Conservation (phyloP, 2,329 filamentous ascomycete genomes). For the Orbilia blumenaviensis region DNA sequence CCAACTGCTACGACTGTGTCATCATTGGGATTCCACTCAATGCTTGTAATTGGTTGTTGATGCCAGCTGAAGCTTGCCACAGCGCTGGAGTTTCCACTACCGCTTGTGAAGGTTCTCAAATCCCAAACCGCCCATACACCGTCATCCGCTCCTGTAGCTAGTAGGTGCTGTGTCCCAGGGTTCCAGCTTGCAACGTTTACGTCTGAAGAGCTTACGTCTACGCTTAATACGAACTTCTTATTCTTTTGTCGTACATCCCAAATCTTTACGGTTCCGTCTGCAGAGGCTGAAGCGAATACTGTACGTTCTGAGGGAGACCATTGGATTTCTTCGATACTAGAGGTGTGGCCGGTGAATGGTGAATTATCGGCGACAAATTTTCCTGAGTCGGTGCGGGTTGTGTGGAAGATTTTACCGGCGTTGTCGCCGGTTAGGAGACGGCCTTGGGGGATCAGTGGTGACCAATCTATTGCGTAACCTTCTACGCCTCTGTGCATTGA, state of each 20-base stretch:
- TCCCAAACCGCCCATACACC: slow-evolving; percentile 97
- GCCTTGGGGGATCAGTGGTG: slow-evolving; percentile 78
- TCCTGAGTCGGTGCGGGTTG: slow-evolving; percentile 84
- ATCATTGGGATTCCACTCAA: slow-evolving; percentile 97
- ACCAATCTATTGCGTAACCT: slow-evolving; percentile 98
- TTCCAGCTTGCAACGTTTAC: slow-evolving; percentile 99
- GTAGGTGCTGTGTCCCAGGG: slow-evolving; percentile 82
- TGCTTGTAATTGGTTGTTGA: slow-evolving; percentile 92
- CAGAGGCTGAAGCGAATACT: slow-evolving; percentile 92
- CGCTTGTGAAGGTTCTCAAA: slow-evolving; percentile 66
- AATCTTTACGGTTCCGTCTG: slow-evolving; percentile 91
- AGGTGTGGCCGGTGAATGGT: slow-evolving; percentile 82
- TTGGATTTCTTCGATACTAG: slow-evolving; percentile 91
- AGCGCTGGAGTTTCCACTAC: slow-evolving; percentile 69
- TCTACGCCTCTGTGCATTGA: slow-evolving; percentile 85
- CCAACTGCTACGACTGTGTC: slow-evolving; percentile 94
- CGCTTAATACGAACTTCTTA: slow-evolving; percentile 83
- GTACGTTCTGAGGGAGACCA: slow-evolving; percentile 94
- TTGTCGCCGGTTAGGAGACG: slow-evolving; percentile 93
- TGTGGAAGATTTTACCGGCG: slow-evolving; percentile 86
- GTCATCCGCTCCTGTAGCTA: slow-evolving; percentile 92
- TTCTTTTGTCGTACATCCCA: slow-evolving; percentile 96
- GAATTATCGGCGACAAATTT: slow-evolving; percentile 87
- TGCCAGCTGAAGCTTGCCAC: slow-evolving; percentile 96
- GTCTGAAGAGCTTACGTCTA: slow-evolving; percentile 83